Evolutionary conservation across 1,284 basidiomycete genomes (phyloP), one percentile per base, ranked within the genome.

Genomic region (Retiboletus flavoniger): DNA sequence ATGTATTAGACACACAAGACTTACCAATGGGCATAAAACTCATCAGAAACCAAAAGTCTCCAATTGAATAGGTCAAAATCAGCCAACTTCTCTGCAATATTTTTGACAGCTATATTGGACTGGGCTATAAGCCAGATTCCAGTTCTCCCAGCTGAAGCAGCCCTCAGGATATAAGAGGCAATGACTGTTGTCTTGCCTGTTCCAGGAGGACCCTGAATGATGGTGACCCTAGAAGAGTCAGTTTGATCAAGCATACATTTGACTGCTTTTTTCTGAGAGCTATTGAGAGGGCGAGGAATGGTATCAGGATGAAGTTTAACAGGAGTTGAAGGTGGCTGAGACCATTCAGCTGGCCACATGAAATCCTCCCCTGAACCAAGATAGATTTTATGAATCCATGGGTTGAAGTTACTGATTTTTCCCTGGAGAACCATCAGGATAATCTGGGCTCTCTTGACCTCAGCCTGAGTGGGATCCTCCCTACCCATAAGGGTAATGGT

Each of bases 301-400:
- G 45, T 53, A 7, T 53, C 24, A 34, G 28, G 44, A 24, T 65
- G 34, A 1, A 69, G 29, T 11, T 51, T 67, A 3, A 69, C 29
- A 39, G 46, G 46, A 4, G 48, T 13, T 47, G 44, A 11, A 24
- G 55, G n/a, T 48, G 43, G 31, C 26, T 68, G 32, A 40, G 59
- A 68, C 70, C 70, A 72, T 8, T 64, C 59, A 69, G 53, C 53
- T 56, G 83, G 81, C 81, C 82, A 83, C 17, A 47, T 52, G 19
- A 79, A 66, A 11, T 63, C 70, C 41, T 66, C 60, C 34, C 59
- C 60, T 34, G 63, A 36, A 1, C 68, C 68, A 45, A 78, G 74
- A 68, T 76, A 84, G 39, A 88, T 81, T 57, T 79, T 80, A 32
- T 78, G 69, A 17, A 85, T 70, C 78, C 83, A 89, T 5, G 83